A percentile compares a stretch with the other conserved stretches of the same genome.
Evolutionary conservation across 805 yeast genomes (phyloP).

Genomic region (Starmerella roubikii): DNA sequence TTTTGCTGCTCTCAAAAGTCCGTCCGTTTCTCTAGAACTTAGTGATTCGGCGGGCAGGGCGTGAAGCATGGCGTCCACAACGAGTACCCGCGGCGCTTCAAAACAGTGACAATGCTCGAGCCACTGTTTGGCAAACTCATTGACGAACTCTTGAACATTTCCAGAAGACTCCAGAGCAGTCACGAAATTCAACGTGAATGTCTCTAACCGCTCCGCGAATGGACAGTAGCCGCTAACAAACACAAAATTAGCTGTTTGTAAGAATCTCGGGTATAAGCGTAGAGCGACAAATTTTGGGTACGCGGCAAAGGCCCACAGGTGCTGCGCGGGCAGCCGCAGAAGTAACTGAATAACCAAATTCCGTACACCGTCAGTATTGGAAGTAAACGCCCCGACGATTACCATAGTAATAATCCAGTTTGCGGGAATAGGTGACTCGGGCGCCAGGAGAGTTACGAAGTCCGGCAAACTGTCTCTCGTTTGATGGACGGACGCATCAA

Average conservation of each 20-base stretch:
- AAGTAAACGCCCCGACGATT: conserved; percentile 53
- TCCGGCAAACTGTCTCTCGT: conserved; percentile 63
- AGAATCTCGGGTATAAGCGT: conserved; percentile 42
- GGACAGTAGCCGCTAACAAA: conserved; percentile 32
- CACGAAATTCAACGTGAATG: conserved; percentile 29
- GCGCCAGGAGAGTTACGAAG: conserved; percentile 39
- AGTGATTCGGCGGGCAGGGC: conserved; percentile 2
- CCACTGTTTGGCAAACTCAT: conserved; percentile 33
- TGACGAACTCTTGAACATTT: conserved; percentile 24
- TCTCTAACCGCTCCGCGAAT: conserved; percentile 40
- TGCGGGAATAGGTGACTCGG: conserved; percentile 40
- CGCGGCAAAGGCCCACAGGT: conserved; percentile 36
- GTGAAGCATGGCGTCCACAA: conserved; percentile 9
- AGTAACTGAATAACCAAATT: conserved; percentile 46
- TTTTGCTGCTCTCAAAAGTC: conserved; percentile 13
- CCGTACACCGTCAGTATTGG: conserved; percentile 65
- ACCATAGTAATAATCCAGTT: conserved; percentile 65
- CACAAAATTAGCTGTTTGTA: conserved; percentile 50
- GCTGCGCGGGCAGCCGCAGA: conserved; percentile 36
- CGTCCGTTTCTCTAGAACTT: conserved; percentile 2
- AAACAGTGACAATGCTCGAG: conserved; percentile 38
- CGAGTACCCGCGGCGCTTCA: conserved; percentile 35
- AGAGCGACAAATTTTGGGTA: conserved; percentile 31
- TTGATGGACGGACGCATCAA: conserved; percentile 79
- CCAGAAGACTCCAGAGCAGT: conserved; percentile 27